Evolutionary conservation across 768 basidiomycete genomes (phyloP).

Genomic region (Omphalotus guepiniiformis): DNA sequence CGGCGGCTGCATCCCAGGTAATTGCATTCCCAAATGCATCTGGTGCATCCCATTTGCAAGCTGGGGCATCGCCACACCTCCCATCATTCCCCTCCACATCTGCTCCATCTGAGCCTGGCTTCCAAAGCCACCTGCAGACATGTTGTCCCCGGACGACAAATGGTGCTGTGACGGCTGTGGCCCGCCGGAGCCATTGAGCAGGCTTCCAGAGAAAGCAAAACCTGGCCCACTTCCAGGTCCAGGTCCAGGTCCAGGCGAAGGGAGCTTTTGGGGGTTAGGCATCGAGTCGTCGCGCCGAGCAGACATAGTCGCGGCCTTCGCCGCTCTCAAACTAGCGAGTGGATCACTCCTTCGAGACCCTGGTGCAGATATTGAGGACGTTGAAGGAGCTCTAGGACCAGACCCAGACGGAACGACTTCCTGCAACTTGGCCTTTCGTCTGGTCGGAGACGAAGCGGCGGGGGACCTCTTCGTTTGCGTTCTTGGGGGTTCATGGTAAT

Average conservation of each 20-base stretch:
- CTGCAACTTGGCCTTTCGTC: not conserved
- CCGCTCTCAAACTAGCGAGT: not conserved
- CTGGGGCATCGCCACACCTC: slow-evolving; percentile 2
- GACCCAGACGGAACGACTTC: slow-evolving; percentile 2
- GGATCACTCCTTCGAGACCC: not conserved
- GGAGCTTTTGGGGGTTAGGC: slow-evolving; percentile 6
- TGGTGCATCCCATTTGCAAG: slow-evolving; percentile 18
- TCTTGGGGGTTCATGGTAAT: slow-evolving; percentile 3
- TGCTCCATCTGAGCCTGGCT: not conserved
- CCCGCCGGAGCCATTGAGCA: not conserved
- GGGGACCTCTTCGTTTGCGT: not conserved
- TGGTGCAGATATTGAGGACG: not conserved
- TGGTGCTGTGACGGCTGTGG: not conserved
- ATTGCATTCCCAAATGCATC: slow-evolving; percentile 14
- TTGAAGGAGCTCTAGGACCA: not conserved
- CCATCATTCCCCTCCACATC: not conserved
- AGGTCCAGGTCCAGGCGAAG: not conserved
- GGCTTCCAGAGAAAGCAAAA: not conserved
- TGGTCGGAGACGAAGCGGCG: not conserved
- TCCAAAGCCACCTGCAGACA: not conserved
- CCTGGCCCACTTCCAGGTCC: not conserved
- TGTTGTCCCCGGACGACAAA: not conserved
- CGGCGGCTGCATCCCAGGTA: too few species aligned
- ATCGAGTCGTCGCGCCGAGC: not conserved
- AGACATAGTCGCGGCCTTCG: not conserved